Evolutionary conservation across 768 basidiomycete genomes (phyloP), one percentile per base, ranked within the genome.

Genomic region (Arthromyces matolae): DNA sequence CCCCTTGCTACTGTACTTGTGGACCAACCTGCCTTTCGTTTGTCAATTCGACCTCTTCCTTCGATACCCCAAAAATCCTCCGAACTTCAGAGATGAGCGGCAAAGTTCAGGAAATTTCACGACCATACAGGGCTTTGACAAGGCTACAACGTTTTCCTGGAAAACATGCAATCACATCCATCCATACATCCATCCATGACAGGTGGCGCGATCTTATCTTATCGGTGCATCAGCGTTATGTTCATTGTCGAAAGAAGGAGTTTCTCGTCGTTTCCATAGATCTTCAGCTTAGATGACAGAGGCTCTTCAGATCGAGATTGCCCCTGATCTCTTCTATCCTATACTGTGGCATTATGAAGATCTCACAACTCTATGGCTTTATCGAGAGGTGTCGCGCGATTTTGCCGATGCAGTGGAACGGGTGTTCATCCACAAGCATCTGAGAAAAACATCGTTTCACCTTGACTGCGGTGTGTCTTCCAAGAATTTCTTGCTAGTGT

Each of bases 351-450:
- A 49, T 27, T n/a, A 38, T 20, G 44, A 49, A 25, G 36, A 50
- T 27, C 12, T 39, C 8, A 12, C 42, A 8, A 22, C 9, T 16
- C 20, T 44, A 29, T 38, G 32, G 40, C 18, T 8, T 25, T 42
- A 34, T 14, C 32, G 47, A 13, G 13, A 27, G 20, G 25, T 50
- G 3, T 50, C 42, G 8, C 34, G 42, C 48, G 28, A 37, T 24
- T 43, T 49, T 18, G 42, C 28, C 4, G n/a, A 42, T 16, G 40
- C 42, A 10, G 48, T 35, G n/a, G 36, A 49, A 44, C 35, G 19
- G 13, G 42, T 37, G 14, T 49, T 44, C 27, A 31, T 38, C 13
- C 8, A 36, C 8, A 44, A 43, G 19, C 20, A 50, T 31, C 3
- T 44, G 19, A 38, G 31, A 10, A 43, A 43, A 24, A 32, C 47